These are phyloP conservation scores for Fusarium praegraminearum DNA, from an alignment of 2,329 filamentous ascomycete species.

Conservation along the genomic window DNA sequence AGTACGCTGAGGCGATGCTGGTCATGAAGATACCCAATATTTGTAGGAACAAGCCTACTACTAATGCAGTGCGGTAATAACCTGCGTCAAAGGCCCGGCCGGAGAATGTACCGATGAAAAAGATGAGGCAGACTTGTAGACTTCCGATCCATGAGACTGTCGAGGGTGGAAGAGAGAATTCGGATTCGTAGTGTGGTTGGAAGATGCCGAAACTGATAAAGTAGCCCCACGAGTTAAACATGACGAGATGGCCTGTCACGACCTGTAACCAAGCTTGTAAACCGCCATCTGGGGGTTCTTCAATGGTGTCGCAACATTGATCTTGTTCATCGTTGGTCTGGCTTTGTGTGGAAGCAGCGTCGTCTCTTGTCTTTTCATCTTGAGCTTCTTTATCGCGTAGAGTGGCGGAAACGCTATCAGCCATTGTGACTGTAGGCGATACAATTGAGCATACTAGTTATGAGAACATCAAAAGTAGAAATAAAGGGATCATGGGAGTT, in stretches of 20 bases:
- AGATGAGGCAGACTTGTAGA: slow-evolving; percentile 59
- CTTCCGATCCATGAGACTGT: slow-evolving; percentile 64
- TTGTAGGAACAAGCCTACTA: slow-evolving; percentile 57
- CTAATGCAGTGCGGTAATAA: slow-evolving; percentile 52
- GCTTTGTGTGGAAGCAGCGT: slow-evolving; percentile 15
- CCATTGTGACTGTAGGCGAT: not conserved
- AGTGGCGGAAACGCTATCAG: slow-evolving; percentile 22
- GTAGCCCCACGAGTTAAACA: slow-evolving; percentile 57
- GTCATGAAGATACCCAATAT: slow-evolving; percentile 60
- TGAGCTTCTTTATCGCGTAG: slow-evolving; percentile 3
- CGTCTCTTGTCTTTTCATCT: slow-evolving; percentile 27
- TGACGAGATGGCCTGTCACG: slow-evolving; percentile 53
- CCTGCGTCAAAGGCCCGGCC: slow-evolving; percentile 59
- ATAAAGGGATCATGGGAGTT: not conserved
- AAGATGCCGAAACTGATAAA: slow-evolving; percentile 56
- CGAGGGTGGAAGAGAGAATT: slow-evolving; percentile 51
- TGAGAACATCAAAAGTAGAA: not conserved
- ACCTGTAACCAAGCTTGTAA: slow-evolving; percentile 55
- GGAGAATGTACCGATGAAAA: slow-evolving; percentile 56
- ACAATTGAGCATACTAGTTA: not conserved
- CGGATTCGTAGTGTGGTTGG: slow-evolving; percentile 54
- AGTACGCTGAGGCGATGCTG: slow-evolving; percentile 58
- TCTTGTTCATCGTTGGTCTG: slow-evolving; percentile 3
- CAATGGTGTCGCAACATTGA: not conserved
- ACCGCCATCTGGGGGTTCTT: slow-evolving; percentile 53